Evolutionary conservation across 108 stramenopile genomes (phyloP).

Genomic region (Mediolabrus comicus): DNA sequence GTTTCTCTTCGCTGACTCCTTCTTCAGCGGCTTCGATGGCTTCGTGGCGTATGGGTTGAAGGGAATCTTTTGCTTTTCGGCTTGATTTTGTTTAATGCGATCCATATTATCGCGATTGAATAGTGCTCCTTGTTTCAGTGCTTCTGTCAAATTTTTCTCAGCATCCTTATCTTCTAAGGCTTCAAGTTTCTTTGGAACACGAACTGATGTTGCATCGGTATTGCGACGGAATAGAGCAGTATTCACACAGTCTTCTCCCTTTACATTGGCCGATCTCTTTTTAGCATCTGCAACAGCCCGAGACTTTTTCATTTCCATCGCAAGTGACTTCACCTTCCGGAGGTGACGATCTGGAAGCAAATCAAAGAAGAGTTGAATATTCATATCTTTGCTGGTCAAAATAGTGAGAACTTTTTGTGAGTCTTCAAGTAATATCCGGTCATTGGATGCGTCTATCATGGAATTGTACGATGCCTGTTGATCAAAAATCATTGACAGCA

Average conservation of each 20-base stretch:
- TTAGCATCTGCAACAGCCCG: slow-evolving; percentile 12
- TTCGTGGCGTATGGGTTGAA: slow-evolving; percentile 13
- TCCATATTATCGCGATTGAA: slow-evolving; percentile 25
- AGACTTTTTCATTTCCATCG: slow-evolving; percentile 20
- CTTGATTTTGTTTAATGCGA: no score
- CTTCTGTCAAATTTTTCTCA: slow-evolving; percentile 19
- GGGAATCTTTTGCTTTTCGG: background rate
- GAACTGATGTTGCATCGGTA: background rate
- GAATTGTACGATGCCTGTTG: slow-evolving; percentile 1
- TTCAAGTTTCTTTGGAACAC: background rate
- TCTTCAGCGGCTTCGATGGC: background rate
- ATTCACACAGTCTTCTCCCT: slow-evolving; percentile 23
- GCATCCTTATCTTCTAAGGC: slow-evolving; percentile 17
- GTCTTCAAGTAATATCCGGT: slow-evolving; percentile 25
- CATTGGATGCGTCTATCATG: slow-evolving; percentile 1
- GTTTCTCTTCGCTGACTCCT: slow-evolving; percentile 23
- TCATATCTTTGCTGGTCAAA: slow-evolving; percentile 5
- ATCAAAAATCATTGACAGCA: slow-evolving; percentile 28
- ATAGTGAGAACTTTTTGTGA: slow-evolving; percentile 24
- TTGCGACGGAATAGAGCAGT: slow-evolving; percentile 9
- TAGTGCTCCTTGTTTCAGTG: slow-evolving; percentile 9
- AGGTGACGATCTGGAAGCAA: slow-evolving; percentile 28
- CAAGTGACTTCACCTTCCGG: slow-evolving; percentile 23
- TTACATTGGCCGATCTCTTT: slow-evolving; percentile 10
- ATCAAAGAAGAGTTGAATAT: slow-evolving; percentile 16